Conservation (phyloP, 805 yeast genomes). For the Priceomyces carsonii region DNA sequence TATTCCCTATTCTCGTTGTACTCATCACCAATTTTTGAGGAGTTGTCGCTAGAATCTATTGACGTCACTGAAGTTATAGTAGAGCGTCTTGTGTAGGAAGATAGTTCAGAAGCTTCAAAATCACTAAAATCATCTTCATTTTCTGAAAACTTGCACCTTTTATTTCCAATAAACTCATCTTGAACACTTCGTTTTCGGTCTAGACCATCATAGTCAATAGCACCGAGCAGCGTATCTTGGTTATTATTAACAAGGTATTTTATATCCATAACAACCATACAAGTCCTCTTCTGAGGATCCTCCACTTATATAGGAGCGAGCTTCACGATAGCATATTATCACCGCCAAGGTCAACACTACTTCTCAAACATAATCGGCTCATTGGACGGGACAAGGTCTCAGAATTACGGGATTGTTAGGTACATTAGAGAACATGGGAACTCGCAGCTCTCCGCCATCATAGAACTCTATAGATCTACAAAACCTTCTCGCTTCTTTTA, state of each 20-base stretch:
- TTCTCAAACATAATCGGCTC: slow-evolving; percentile 1
- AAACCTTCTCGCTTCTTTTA: too few species aligned
- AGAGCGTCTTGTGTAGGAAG: slow-evolving; percentile 8
- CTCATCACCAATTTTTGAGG: background rate
- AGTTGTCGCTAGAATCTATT: slow-evolving; percentile 3
- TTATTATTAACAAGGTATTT: slow-evolving; percentile 4
- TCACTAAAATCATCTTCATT: slow-evolving; percentile 4
- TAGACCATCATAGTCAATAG: background rate
- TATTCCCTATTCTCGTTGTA: background rate
- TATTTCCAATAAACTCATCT: background rate
- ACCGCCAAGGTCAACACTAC: background rate
- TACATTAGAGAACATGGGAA: slow-evolving; percentile 8
- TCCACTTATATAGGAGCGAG: background rate
- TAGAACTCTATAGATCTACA: too few species aligned
- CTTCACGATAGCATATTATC: background rate
- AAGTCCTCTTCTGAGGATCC: background rate
- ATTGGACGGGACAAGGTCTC: slow-evolving; percentile 11
- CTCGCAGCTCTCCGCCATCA: too few species aligned
- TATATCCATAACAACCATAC: slow-evolving; percentile 6
- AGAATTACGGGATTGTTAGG: slow-evolving; percentile 8
- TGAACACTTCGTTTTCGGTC: slow-evolving; percentile 4
- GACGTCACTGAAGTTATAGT: slow-evolving; percentile 7
- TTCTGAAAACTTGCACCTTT: slow-evolving; percentile 3
- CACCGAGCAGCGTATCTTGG: slow-evolving; percentile 1
- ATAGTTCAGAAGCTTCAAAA: background rate